A percentile compares a stretch with the other conserved stretches of the same genome.
These are phyloP conservation scores for Aspergillus clavatus DNA, from an alignment of 2,329 filamentous ascomycete genomes.

Conservation along the genomic window DNA sequence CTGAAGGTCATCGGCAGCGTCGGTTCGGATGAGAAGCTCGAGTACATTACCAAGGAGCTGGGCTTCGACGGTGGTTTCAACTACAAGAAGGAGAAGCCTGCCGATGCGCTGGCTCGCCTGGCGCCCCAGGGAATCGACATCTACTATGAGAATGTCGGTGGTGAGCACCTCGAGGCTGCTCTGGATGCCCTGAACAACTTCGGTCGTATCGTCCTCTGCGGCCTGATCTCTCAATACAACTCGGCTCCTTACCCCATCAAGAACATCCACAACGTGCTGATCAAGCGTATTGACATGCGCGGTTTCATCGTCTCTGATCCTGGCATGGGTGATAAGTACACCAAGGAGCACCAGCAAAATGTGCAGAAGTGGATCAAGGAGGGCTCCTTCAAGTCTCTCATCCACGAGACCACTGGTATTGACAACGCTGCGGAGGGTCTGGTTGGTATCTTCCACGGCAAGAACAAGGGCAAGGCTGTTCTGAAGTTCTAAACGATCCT, in stretches of 20 bases:
- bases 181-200: constrained; percentile 59
- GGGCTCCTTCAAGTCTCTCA: constrained; percentile 66
- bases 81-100: constrained; percentile 76
- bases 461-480: constrained; percentile 84
- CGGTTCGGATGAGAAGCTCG: constrained; percentile 72
- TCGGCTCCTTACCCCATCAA: constrained; percentile 60
- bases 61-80: constrained; percentile 74
- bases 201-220: constrained; percentile 62
- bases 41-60: constrained; percentile 66
- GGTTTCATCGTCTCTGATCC: constrained; percentile 70
- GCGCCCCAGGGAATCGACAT: constrained; percentile 76
- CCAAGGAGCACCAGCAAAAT: constrained; percentile 68
- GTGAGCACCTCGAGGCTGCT: constrained; percentile 66
- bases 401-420: constrained; percentile 67
- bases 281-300: constrained; percentile 61
- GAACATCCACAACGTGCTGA: constrained; percentile 61
- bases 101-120: constrained; percentile 63
- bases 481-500: constrained; percentile 52
- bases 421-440: constrained; percentile 71
- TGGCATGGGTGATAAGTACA: constrained; percentile 63
- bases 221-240: constrained; percentile 77
- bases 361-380: constrained; percentile 72
- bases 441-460: constrained; percentile 67
- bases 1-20: constrained; percentile 75
- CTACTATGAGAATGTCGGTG: constrained; percentile 77